Evolutionary conservation across 306 rosid genomes (phyloP), one percentile per base, ranked within the genome.

Genomic region (Phaseolus lunatus): DNA sequence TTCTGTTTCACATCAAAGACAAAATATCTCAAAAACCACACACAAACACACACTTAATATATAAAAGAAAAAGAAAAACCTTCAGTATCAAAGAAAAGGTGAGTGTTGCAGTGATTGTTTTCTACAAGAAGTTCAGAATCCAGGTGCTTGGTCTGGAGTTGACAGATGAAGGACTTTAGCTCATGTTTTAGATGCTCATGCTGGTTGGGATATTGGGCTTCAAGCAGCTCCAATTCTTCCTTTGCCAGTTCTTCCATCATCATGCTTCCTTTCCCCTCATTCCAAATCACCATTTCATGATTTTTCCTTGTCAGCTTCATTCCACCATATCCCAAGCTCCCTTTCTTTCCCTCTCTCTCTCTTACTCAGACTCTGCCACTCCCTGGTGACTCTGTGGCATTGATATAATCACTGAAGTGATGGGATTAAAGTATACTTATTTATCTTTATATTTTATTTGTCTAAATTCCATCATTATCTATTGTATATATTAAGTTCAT

Each of bases 201-300:
- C 14, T 80, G 88, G 76, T 86, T 52, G 37, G 92, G 92, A 19
- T 86, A 80, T 14, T 72, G 87, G n/a, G 80, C 52, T 80, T 88
- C 88, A 54, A 88, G 88, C 26, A 68, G 33, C 53, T 82, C 35
- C 63, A 88, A 65, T 82, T 88, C 92, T 47, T 80, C 81, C 50
- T 67, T 86, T 47, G 88, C 92, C 13, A 78, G 84, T 56, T 88
- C 84, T 72, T 84, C 92, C 78, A 86, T 77, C 78, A 86, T 77
- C 24, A 20, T 75, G 24, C 47, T 54, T 1, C 18, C 13, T 67
- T 54, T 33, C 57, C 29, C 35, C 0, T 62, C 23, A 31, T 19
- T 33, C 72, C 72, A 44, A 22, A 41, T 9, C 24, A 68, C 14
- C 58, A 13, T 54, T 52, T 71, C 49, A 33, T 27, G 48, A 18